Conservation (phyloP, 2,329 filamentous ascomycete genomes). For the Aureobasidium zeae region DNA sequence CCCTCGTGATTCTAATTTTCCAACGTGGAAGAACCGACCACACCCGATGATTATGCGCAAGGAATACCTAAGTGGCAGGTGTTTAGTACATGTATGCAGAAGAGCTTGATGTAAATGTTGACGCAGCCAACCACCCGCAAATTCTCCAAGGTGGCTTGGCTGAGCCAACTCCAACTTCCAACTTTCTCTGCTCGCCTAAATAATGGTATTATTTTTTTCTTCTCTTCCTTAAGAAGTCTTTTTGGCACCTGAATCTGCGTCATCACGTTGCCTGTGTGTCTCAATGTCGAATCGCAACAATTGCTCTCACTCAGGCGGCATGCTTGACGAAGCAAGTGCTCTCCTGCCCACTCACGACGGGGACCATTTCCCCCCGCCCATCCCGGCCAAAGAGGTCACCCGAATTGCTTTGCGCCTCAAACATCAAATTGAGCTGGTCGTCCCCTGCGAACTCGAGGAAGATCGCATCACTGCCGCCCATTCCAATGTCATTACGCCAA, state of each 20-base stretch:
- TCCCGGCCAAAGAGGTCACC: slow-evolving; percentile 72
- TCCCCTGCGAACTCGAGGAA: slow-evolving; percentile 83
- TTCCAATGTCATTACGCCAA: slow-evolving; percentile 71
- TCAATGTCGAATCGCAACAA: slow-evolving; percentile 9
- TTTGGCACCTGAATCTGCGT: too few relatives aligned
- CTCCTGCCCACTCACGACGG: slow-evolving; percentile 54
- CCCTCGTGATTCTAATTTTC: too few relatives aligned
- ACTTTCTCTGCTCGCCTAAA: slow-evolving; percentile 4
- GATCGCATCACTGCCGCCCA: slow-evolving; percentile 66
- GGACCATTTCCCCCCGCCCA: slow-evolving; percentile 53
- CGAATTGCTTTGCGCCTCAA: slow-evolving; percentile 83
- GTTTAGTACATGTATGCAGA: too few relatives aligned
- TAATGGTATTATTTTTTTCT: neutral
- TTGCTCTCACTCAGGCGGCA: neutral
- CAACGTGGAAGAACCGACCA: too few relatives aligned
- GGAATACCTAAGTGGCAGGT: too few relatives aligned
- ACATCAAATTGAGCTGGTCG: slow-evolving; percentile 78
- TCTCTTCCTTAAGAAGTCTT: neutral
- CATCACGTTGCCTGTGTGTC: too few relatives aligned
- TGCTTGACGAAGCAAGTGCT: slow-evolving; percentile 10
- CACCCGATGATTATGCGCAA: too few relatives aligned
- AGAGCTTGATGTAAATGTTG: too few relatives aligned
- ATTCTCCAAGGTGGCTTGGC: neutral
- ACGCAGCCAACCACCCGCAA: too few relatives aligned
- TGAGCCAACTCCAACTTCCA: slow-evolving; percentile 1